These are phyloP conservation scores for Pythium insidiosum DNA, from an alignment of 352 stramenopile genomes.

Conservation along the genomic window DNA sequence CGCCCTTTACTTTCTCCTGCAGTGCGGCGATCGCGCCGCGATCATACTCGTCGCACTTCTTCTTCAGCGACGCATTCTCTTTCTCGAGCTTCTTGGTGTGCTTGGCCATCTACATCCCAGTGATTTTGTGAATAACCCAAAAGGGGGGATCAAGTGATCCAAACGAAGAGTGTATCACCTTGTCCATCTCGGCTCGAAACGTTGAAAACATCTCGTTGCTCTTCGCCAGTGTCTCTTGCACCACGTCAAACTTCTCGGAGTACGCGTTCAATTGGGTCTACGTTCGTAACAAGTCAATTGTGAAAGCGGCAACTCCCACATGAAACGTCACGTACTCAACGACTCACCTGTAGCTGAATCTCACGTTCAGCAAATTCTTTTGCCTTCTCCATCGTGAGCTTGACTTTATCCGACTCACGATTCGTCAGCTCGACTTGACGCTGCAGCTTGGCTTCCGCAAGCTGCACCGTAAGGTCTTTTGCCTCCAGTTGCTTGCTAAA, in stretches of 20 bases:
- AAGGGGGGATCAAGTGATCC: not conserved
- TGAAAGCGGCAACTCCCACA: too few species aligned
- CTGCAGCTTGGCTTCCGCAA: constrained; percentile 74
- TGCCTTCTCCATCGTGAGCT: constrained; percentile 75
- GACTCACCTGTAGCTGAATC: constrained; percentile 47
- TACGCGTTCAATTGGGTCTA: constrained; percentile 70
- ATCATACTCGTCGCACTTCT: constrained; percentile 81
- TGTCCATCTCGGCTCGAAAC: constrained; percentile 83
- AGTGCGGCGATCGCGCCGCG: constrained; percentile 62
- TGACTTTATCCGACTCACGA: constrained; percentile 57
- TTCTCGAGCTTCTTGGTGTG: constrained; percentile 84
- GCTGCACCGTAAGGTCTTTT: constrained; percentile 73
- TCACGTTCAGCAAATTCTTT: constrained; percentile 77
- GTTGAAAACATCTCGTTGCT: constrained; percentile 84
- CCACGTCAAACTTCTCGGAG: constrained; percentile 79
- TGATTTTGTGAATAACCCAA: constrained; percentile 1
- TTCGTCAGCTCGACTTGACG: constrained; percentile 71
- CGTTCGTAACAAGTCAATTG: not conserved
- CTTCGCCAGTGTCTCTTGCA: constrained; percentile 79
- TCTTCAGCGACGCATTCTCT: constrained; percentile 69
- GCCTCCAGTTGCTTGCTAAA: constrained; percentile 78
- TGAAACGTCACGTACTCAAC: too few species aligned
- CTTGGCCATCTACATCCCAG: constrained; percentile 52
- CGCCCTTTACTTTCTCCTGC: constrained; percentile 55
- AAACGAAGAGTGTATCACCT: constrained; percentile 21